Base-by-base conservation (phyloP, 257 asterid genomes). In the Asclepias syriaca region DNA sequence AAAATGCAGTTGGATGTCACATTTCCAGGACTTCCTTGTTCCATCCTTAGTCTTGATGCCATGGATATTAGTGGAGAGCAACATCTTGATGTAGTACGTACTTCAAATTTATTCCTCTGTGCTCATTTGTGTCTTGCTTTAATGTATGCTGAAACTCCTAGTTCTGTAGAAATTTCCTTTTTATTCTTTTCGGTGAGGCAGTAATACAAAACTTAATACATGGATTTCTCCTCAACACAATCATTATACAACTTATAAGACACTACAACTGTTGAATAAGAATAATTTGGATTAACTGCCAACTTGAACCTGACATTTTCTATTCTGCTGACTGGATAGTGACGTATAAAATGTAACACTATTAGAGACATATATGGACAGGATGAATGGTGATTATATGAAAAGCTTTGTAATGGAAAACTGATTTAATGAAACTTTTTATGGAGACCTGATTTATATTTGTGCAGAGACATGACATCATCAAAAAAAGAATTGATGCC, bases 1-100 rank as follows among this genome's bases (percentile, higher is more conserved):
- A 79, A 81, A 79, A 77, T 89, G 89, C 99, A 95, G 99, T 95
- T 92, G 80, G 99, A 95, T 85, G 90, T 95, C 77, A 95, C 99
- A 74, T 92, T 95, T 75, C 98, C 99, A 51, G 97, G 97, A 66
- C 93, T 95, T 73, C 83, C 99, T 22, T 95, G 99, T 75, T 95
- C 99, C 68, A 88, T 90, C 48, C 78, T 95, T 81, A 95, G 99
- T 78, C 80, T 95, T 66, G 99, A 95, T 83, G 99, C 96, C 77
- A 95, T 95, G 96, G 99, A 95, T 86, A 92, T 95, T 65, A 88
- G 99, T 74, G 98, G 99, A 80, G 99, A 92, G 88, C 97, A 95
- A 80, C 99, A 95, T 79, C 89, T 95, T 80, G 99, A 95, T 77
- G 89, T 95, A 54, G 99, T 95, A 92, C 72, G 99, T 83, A 61